Evolutionary conservation across 345 rosid genomes (phyloP).

Genomic region (Hirschfeldia incana): DNA sequence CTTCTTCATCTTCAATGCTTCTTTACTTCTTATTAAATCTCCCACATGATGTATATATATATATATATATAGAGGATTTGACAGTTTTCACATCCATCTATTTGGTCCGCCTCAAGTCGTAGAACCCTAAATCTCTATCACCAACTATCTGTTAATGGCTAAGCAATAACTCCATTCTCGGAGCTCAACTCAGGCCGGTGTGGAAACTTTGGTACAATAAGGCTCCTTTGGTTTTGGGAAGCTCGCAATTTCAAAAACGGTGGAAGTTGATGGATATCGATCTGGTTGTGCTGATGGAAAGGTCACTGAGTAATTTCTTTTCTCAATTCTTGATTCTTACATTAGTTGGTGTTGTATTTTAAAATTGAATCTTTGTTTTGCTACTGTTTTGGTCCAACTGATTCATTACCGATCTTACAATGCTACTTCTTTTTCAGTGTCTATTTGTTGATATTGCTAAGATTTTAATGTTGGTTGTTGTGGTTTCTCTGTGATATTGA

Average conservation of each 20-base stretch:
- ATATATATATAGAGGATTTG: neutral
- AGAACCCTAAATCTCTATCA: neutral
- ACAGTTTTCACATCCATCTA: neutral
- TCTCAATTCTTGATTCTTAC: neutral
- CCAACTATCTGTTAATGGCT: neutral
- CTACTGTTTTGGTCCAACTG: neutral
- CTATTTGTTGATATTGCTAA: neutral
- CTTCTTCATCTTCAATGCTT: neutral
- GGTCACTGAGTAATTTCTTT: neutral
- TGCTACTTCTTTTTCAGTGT: neutral
- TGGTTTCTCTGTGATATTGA: too few relatives aligned
- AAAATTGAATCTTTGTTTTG: neutral
- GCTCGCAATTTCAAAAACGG: neutral
- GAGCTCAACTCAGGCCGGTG: neutral
- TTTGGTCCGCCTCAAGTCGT: neutral
- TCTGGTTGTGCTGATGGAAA: neutral
- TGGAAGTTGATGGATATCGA: neutral
- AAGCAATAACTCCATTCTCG: neutral
- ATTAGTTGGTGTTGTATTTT: neutral
- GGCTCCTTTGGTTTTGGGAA: neutral
- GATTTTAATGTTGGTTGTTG: neutral
- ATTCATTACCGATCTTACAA: neutral
- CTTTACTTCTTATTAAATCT: neutral
- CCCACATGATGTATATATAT: neutral
- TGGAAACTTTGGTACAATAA: neutral